Evolutionary conservation across 2,329 filamentous ascomycete species (phyloP).

Genomic region (Beauveria caledonica): DNA sequence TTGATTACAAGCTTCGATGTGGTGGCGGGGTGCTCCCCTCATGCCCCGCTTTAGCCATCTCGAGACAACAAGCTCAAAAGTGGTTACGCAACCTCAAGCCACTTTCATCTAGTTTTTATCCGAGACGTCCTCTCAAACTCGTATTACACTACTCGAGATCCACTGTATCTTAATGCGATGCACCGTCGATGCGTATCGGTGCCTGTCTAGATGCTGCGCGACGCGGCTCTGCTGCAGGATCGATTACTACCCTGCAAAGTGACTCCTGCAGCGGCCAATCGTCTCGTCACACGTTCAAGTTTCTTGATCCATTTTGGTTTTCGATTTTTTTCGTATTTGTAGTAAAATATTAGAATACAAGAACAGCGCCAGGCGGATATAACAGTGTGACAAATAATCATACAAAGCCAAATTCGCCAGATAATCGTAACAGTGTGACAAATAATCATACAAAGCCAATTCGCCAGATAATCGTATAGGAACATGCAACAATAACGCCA

Average conservation of each 20-base stretch:
- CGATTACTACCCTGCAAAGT: not conserved
- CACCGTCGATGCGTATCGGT: not conserved
- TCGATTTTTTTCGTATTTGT: not conserved
- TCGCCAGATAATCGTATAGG: too few relatives aligned
- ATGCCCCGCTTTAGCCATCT: conserved; percentile 8
- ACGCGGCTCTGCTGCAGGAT: not conserved
- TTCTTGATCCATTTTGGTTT: not conserved
- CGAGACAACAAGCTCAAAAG: not conserved
- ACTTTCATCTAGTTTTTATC: not conserved
- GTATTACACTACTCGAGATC: not conserved
- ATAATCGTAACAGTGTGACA: too few relatives aligned
- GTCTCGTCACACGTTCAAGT: not conserved
- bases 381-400: too few relatives aligned
- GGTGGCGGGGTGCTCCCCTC: not conserved
- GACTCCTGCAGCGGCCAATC: not conserved
- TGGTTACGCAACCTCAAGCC: conserved; percentile 5
- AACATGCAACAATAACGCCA: not conserved
- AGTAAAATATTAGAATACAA: not conserved
- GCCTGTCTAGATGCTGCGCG: not conserved
- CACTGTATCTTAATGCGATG: not conserved
- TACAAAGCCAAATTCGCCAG: too few relatives aligned
- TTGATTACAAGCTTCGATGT: not conserved
- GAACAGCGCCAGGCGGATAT: too few relatives aligned
- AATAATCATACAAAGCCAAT: too few relatives aligned
- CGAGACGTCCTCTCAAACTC: not conserved